Conservation (phyloP, 176 grass and related monocot genomes). For the Musa itinerans region DNA sequence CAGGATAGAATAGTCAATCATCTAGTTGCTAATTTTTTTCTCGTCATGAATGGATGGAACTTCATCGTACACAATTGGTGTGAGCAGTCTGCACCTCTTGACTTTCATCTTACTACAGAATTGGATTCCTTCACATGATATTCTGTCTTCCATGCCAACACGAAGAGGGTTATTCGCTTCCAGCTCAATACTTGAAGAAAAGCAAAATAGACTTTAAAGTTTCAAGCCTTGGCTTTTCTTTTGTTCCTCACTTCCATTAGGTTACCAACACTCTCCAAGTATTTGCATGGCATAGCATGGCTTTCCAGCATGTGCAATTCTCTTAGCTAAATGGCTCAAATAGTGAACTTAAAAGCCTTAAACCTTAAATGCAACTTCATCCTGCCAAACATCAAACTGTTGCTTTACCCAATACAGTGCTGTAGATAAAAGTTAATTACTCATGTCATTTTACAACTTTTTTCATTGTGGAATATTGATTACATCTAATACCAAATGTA, state of each 20-base stretch:
- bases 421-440: too few species aligned
- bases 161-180: too few species aligned
- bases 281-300: not conserved
- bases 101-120: not conserved
- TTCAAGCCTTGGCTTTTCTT: too few species aligned
- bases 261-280: not conserved
- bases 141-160: too few species aligned
- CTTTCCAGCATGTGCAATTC: not conserved
- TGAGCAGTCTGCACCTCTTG: not conserved
- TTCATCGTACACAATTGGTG: not conserved
- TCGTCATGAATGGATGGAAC: not conserved
- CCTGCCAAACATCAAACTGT: not conserved
- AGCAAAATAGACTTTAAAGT: too few species aligned
- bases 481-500: not conserved
- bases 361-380: not conserved
- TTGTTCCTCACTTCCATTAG: too few species aligned
- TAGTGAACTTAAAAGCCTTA: not conserved
- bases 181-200: too few species aligned
- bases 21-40: not conserved
- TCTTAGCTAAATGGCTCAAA: not conserved
- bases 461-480: not conserved
- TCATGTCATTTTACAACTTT: too few species aligned
- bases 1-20: not conserved
- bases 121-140: not conserved
- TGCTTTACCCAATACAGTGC: not conserved